Base-by-base conservation (phyloP, 1,139 yeast species). In the Geotrichum carabidarum region DNA sequence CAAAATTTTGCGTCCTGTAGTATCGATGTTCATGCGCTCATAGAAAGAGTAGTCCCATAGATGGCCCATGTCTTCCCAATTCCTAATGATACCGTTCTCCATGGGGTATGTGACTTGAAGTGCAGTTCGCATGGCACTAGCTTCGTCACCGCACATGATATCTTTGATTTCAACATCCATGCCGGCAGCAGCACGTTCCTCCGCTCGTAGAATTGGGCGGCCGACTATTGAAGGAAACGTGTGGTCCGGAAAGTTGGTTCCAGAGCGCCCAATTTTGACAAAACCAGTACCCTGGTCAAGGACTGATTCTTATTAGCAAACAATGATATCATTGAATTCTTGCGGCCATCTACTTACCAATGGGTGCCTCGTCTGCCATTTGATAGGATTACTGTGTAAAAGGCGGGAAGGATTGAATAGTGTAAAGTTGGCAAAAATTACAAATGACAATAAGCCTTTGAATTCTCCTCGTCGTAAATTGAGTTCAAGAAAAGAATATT, bases 261-360 rank as follows among this genome's bases (percentile, higher is more conserved):
- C 98, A 37, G 95, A 97, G 66, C 96, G 82, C 58, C 99, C 99
- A 65, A 93, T 89, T 71, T 74, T 74, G 60, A 74, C 78, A 69
- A 93, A 93, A 60, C 99, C 99, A 48, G 99, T 93, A 75, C 99
- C 99, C 76, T 94, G 99, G 74, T 93, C 99, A 65, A 94, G 90
- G 65, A 93, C 98, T 61, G n/a, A n/a, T 37, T 12, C 17, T 36
- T n/a, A 31, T 45, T 50, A 44, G 49, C 49, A 31, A 38, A 18
- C 11, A 9, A 11, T 27, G 8, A 22, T 9, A 12, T 27, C 7
- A 37, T n/a, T 37, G 8, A 12, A 9, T 12, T 17, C 8, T 7
- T 8, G 38, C n/a, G 46, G 15, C 18, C 27, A 32, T 14, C 43
- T 34, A 50, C 55, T 48, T 17, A 52, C 55, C 58, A 52, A 55